These are phyloP conservation scores for Diplodia sapinea DNA, from an alignment of 2,329 filamentous ascomycete species.

Conservation along the genomic window DNA sequence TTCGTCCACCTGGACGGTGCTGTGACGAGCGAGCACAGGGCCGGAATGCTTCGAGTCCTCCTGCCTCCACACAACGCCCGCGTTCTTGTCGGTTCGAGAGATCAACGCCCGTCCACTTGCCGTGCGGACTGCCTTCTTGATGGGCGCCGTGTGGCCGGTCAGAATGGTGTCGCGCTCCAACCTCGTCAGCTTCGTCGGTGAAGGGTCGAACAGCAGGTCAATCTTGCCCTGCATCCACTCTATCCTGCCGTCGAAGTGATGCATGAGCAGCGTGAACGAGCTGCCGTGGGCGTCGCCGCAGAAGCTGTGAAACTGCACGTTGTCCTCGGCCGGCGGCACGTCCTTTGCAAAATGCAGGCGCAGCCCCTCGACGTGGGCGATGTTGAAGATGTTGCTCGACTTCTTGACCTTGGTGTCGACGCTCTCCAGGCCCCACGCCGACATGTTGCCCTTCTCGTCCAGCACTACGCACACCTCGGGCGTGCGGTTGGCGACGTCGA, in stretches of 20 bases:
- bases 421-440: slow-evolving; percentile 90
- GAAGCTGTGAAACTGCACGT: slow-evolving; percentile 76
- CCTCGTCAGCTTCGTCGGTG: slow-evolving; percentile 61
- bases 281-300: slow-evolving; percentile 67
- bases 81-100: slow-evolving; percentile 77
- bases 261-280: slow-evolving; percentile 74
- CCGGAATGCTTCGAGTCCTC: slow-evolving; percentile 54
- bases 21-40: slow-evolving; percentile 68
- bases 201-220: slow-evolving; percentile 79
- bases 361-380: slow-evolving; percentile 75
- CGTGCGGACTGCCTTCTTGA: slow-evolving; percentile 87
- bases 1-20: slow-evolving; percentile 68
- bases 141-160: slow-evolving; percentile 81
- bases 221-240: slow-evolving; percentile 80
- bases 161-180: slow-evolving; percentile 70
- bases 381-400: slow-evolving; percentile 77
- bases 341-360: slow-evolving; percentile 47
- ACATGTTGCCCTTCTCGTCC: slow-evolving; percentile 84
- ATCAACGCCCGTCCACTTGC: slow-evolving; percentile 80
- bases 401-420: slow-evolving; percentile 73
- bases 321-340: slow-evolving; percentile 50
- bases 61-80: slow-evolving; percentile 85
- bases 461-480: slow-evolving; percentile 88
- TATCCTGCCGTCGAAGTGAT: slow-evolving; percentile 85
- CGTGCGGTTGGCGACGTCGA: slow-evolving; percentile 81